phyloP scores from a whole-genome alignment of 2,329 filamentous ascomycete species.

The Fonsecaea pugnacius region DNA sequence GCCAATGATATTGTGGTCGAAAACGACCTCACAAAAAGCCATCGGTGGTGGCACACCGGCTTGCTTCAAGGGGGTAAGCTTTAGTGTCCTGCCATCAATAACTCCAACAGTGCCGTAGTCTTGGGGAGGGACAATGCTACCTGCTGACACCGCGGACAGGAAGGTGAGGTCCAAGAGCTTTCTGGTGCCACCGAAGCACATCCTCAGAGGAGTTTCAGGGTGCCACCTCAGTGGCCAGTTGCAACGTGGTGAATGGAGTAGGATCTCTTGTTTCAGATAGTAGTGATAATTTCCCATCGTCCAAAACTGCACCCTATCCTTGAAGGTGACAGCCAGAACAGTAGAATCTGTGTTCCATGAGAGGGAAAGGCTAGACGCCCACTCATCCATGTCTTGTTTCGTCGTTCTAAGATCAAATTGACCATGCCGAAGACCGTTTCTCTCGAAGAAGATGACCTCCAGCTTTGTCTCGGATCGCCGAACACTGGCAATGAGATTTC shows the following conservation, averaged over 20 bases:
- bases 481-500: constrained; percentile 86
- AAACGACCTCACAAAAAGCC: constrained; percentile 74
- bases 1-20: constrained; percentile 70
- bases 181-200: constrained; percentile 59
- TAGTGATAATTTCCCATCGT: constrained; percentile 98
- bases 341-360: constrained; percentile 93
- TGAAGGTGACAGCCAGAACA: constrained; percentile 79
- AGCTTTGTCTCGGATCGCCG: constrained; percentile 67
- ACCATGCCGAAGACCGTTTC: constrained; percentile 95
- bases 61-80: constrained; percentile 80
- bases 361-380: constrained; percentile 66
- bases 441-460: constrained; percentile 92
- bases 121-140: constrained; percentile 70
- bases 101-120: constrained; percentile 82
- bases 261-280: constrained; percentile 91
- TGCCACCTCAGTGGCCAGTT: constrained; percentile 68
- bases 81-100: constrained; percentile 79
- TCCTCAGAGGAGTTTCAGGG: constrained; percentile 76
- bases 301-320: constrained; percentile 84
- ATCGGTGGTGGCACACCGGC: constrained; percentile 93
- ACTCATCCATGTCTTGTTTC: constrained; percentile 60
- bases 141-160: constrained; percentile 52
- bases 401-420: constrained; percentile 79
- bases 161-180: constrained; percentile 27
- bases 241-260: constrained; percentile 29